Evolutionary conservation across 2,329 filamentous ascomycete species (phyloP), one percentile per base, ranked within the genome.

Genomic region (Verticillium nubilum): DNA sequence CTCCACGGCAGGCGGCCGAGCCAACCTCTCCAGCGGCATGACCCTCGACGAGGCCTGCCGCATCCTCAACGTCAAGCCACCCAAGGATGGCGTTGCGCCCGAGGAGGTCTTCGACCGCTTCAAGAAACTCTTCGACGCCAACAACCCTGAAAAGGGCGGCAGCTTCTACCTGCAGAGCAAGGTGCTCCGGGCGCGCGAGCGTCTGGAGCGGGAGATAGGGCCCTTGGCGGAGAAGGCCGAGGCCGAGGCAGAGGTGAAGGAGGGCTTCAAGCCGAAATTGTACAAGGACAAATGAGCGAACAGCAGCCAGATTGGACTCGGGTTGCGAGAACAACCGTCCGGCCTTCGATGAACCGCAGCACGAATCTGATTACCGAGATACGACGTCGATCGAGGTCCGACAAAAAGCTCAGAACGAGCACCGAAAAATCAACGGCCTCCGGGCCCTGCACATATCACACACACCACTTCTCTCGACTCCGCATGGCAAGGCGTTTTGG

Each of bases 111-210:
- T 90, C 76, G 86, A 89, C 67, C 84, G 92, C 58, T 99, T 98
- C 82, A 98, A 98, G 85, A 87, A 89, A 65, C 79, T 99, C 54
- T 99, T 97, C 73, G 95, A 99, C 75, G 80, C 86, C 67, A 99
- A 99, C 78, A 91, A 99, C 65, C 94, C 95, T 12, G 83, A 96
- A 75, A 97, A 97, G 71, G 95, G 95, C 35, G 95, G 95, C 58
- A 97, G 92, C 69, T 99, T 99, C 77, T 99, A 99, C 76, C 82
- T 99, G 55, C 95, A 99, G 78, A 98, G 94, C 82, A 99, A 99
- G 79, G 86, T 99, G 59, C 77, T 98, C 67, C 83, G 95, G 63
- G 95, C 95, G 60, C 86, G 94, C 68, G 94, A 99, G 78, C 82
- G 95, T 64, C 89, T 99, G 77, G 94, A 98, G 79, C 83, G 89